Conservation (phyloP, 352 stramenopile genomes). For the Pythium aphanidermatum region DNA sequence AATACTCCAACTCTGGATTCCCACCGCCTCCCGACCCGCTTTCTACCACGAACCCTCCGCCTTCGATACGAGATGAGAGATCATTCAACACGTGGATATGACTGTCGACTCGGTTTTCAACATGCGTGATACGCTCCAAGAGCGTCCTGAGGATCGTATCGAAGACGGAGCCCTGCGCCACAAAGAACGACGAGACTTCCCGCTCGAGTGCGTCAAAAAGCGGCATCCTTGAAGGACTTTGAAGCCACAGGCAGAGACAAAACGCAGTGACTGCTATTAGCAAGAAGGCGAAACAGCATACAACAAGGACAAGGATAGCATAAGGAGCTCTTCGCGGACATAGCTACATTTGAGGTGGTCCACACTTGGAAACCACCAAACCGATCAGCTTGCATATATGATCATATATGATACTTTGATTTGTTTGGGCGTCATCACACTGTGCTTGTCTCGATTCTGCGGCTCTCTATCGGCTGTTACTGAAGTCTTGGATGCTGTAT, state of each 20-base stretch:
- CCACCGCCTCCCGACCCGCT: background rate
- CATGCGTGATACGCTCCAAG: constrained; percentile 38
- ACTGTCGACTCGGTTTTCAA: constrained; percentile 39
- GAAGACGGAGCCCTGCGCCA: constrained; percentile 65
- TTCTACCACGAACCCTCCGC: background rate
- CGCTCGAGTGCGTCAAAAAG: constrained; percentile 61
- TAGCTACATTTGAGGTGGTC: constrained; percentile 5
- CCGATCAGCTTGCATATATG: constrained; percentile 1
- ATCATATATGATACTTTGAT: too few relatives aligned
- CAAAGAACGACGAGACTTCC: constrained; percentile 58
- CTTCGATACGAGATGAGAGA: background rate
- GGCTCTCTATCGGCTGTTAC: too few relatives aligned
- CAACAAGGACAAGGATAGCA: too few relatives aligned
- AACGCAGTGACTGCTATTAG: background rate
- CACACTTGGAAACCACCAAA: background rate
- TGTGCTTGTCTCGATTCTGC: too few relatives aligned
- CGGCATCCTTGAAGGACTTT: constrained; percentile 30
- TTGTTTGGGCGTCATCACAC: too few relatives aligned
- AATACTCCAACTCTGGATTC: constrained; percentile 44
- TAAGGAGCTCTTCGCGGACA: constrained; percentile 1
- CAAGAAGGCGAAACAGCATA: too few relatives aligned
- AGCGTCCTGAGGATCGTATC: constrained; percentile 48
- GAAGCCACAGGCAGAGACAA: background rate
- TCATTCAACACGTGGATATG: constrained; percentile 1
- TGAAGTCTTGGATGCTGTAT: too few relatives aligned